Conservation (phyloP, 768 basidiomycete genomes). For the Macrolepiota fuliginosa region DNA sequence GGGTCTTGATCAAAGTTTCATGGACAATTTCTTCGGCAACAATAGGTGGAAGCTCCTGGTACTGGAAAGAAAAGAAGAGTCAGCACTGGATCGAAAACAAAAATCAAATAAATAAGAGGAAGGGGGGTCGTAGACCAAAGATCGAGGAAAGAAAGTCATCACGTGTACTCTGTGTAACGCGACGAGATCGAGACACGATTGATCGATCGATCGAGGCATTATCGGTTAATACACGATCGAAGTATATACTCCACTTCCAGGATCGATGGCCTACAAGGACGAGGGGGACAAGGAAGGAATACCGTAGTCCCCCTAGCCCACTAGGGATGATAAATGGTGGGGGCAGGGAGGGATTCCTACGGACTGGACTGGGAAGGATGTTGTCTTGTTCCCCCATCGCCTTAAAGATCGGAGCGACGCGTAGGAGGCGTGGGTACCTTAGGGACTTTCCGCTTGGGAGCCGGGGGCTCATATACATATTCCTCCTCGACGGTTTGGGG, state of each 20-base stretch:
- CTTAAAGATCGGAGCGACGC: conserved; percentile 92
- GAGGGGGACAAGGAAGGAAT: conserved; percentile 74
- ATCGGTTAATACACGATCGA: conserved; percentile 26
- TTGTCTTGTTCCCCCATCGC: conserved; percentile 74
- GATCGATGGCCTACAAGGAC: conserved; percentile 44
- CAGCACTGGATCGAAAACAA: conserved; percentile 24
- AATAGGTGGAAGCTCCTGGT: conserved; percentile 46
- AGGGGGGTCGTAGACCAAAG: conserved; percentile 32
- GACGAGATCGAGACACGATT: conserved; percentile 30
- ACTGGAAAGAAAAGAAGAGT: conserved; percentile 31
- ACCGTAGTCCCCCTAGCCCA: conserved; percentile 90
- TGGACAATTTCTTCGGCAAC: conserved; percentile 48
- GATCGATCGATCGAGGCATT: conserved; percentile 29
- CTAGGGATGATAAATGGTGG: conserved; percentile 67
- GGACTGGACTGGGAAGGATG: conserved; percentile 58
- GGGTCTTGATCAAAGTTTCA: conserved; percentile 62
- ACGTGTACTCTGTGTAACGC: conserved; percentile 34
- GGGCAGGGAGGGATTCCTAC: conserved; percentile 58
- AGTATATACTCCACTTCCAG: conserved; percentile 34
- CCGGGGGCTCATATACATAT: conserved; percentile 71
- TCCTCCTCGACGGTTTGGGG: conserved; percentile 75
- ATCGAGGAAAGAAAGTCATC: conserved; percentile 31
- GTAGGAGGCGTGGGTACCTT: conserved; percentile 87
- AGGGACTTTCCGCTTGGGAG: conserved; percentile 73
- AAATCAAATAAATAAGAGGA: conserved; percentile 17